Base-by-base conservation (phyloP, 192 early-diverging fungal species). In the Coemansia sp. region DNA sequence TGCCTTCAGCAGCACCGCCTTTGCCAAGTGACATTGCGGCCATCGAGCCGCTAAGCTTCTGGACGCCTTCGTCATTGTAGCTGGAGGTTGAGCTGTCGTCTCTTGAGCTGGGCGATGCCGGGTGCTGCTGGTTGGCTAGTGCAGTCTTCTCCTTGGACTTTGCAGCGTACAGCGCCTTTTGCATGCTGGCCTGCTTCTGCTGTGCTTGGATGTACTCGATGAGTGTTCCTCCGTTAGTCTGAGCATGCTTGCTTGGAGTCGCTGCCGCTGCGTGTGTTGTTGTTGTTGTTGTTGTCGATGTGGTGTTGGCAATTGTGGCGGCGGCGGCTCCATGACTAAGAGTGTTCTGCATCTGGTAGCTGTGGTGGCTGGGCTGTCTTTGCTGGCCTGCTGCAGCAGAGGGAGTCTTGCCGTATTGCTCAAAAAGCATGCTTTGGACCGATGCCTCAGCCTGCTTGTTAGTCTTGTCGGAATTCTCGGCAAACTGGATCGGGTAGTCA, bases 11-110 rank as follows among this genome's bases (percentile, higher is more conserved):
- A 7, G 61, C 11, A 8, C 49, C 65, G 12, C 44, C 48, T 11
- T 61, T 43, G 16, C 56, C 49, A n/a, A 78, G 43, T 41, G 76
- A 61, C 71, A 78, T 78, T 13, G 67, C 67, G 0, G 79, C 71
- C 71, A 74, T 68, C 39, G 74, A 71, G 37, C 39, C 57, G 22
- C 39, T 71, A 1, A 82, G 75, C 60, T 69, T 72, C 14, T 61
- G 72, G 42, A 65, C 53, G 2, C 40, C 58, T 10, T 48, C n/a
- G n/a, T 73, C 79, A n/a, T 74, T 69, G 0, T 74, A 71, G 72
- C 79, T 76, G 0, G 74, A 74, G 7, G 60, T 54, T 1, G 70
- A 70, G 43, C 69, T 72, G 17, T 62, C 63, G 14, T 65, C 74
- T 19, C 60, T 69, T 2, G 79, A 71, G 66, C 70, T 81, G 14